Evolutionary conservation across 768 basidiomycete genomes (phyloP).

Genomic region (Basidioascus undulatus): DNA sequence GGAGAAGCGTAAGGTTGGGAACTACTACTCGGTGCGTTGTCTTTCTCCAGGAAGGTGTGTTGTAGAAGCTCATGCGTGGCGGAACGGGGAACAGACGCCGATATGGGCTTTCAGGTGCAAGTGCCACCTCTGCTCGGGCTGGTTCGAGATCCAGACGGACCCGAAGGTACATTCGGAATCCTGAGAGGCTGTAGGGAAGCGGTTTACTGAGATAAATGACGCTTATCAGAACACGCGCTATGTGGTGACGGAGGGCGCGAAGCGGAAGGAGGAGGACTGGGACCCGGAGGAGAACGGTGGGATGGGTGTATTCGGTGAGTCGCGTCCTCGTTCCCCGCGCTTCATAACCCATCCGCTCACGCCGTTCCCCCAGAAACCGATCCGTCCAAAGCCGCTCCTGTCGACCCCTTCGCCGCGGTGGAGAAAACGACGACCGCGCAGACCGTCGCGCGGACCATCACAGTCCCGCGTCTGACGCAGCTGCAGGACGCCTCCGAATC

Average conservation of each 20-base stretch:
- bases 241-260: slow-evolving; percentile 74
- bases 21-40: slow-evolving; percentile 77
- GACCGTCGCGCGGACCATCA: slow-evolving; percentile 40
- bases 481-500: too few species aligned
- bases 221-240: slow-evolving; percentile 70
- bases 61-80: too few species aligned
- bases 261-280: slow-evolving; percentile 90
- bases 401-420: slow-evolving; percentile 63
- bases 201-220: not conserved
- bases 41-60: too few species aligned
- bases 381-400: slow-evolving; percentile 18
- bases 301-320: slow-evolving; percentile 23
- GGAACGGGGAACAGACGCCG: too few species aligned
- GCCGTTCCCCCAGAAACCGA: slow-evolving; percentile 34
- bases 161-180: slow-evolving; percentile 72
- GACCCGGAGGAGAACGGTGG: slow-evolving; percentile 89
- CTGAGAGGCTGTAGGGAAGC: not conserved
- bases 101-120: slow-evolving; percentile 93
- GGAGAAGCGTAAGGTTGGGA: slow-evolving; percentile 90
- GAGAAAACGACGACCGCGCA: slow-evolving; percentile 73
- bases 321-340: not conserved
- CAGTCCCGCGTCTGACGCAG: too few species aligned
- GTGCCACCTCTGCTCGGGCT: slow-evolving; percentile 84
- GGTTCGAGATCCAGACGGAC: slow-evolving; percentile 96
- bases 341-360: slow-evolving; percentile 23